Evolutionary conservation across 192 early-diverging fungal species (phyloP), one percentile per base, ranked within the genome.

Genomic region (Coemansia aciculifera): DNA sequence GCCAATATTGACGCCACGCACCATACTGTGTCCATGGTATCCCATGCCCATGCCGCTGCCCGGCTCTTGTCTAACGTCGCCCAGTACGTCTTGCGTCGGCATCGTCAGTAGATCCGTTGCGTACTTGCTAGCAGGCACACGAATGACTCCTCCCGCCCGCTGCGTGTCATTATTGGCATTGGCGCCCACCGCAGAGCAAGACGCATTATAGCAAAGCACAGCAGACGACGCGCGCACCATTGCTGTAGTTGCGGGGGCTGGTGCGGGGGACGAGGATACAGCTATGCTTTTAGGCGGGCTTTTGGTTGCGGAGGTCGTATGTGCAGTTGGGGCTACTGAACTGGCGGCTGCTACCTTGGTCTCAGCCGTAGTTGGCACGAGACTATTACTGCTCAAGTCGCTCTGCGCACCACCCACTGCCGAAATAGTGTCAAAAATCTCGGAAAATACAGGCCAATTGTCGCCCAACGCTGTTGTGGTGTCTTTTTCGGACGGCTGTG

Each of bases 1-100:
- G 34, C 87, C 87, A 27, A 88, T 76, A 44, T 88, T 88, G 6
- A 85, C 80, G 19, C 87, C 87, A 42, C 86, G 86, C 13, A 85
- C 69, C 6, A 82, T 63, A 37, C 59, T 67, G 65, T 77, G 74
- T 0, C 79, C 79, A 32, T 77, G 79, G 49, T 82, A 82, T 12
- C 68, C 59, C 79, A 77, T 82, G 19, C 65, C 37, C 13, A 59
- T 40, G 37, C 79, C 71, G 43, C 69, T 64, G 46, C 64, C 63
- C 4, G 79, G 79, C 39, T 74, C 56, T 38, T 77, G 72, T 24
- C 79, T 54, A 8, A 82, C 59, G 17, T 81, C 63, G 21, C 64
- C 71, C 27, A 29, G 31, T 19, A 73, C 64, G 29, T 69, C 62
- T 34, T 66, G 79, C 24, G 51, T 56, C n/a, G 56, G 77, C 21